Evolutionary conservation across 2,329 filamentous ascomycete species (phyloP).

Genomic region (Xylariaceae sp.): DNA sequence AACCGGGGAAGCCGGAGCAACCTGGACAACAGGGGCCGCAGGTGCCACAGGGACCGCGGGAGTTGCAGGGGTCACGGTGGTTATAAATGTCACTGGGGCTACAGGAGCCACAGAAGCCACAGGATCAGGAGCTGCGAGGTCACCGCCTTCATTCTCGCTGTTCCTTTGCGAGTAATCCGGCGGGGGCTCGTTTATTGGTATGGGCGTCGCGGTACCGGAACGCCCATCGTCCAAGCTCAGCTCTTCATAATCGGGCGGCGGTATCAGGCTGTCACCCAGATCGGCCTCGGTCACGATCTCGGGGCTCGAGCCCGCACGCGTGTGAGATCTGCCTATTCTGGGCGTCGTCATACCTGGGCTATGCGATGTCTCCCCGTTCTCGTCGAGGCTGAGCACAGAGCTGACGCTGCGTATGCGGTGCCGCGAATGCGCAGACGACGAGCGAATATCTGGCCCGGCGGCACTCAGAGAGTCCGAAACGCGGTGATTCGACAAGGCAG

Average conservation of each 20-base stretch:
- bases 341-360: slow-evolving; percentile 42
- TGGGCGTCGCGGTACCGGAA: slow-evolving; percentile 37
- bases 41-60: too few species aligned
- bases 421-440: slow-evolving; percentile 33
- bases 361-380: slow-evolving; percentile 35
- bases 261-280: slow-evolving; percentile 42
- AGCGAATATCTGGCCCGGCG: slow-evolving; percentile 28
- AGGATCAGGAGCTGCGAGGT: slow-evolving; percentile 18
- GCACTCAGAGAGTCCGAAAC: slow-evolving; percentile 11
- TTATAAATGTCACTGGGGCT: too few species aligned
- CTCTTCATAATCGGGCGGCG: slow-evolving; percentile 51
- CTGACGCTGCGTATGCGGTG: slow-evolving; percentile 45
- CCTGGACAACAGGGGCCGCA: too few species aligned
- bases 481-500: slow-evolving; percentile 19
- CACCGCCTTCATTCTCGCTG: slow-evolving; percentile 23
- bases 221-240: slow-evolving; percentile 39
- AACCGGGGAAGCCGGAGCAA: too few species aligned
- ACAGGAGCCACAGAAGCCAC: too few species aligned
- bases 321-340: slow-evolving; percentile 30
- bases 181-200: slow-evolving; percentile 41
- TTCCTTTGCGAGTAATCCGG: slow-evolving; percentile 40
- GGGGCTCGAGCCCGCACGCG: slow-evolving; percentile 45
- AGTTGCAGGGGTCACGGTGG: too few species aligned
- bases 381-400: slow-evolving; percentile 51
- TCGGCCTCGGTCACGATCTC: slow-evolving; percentile 48